These are phyloP conservation scores for Ampelocalamus luodianensis DNA, from an alignment of 176 grass and related monocot species.

Conservation along the genomic window DNA sequence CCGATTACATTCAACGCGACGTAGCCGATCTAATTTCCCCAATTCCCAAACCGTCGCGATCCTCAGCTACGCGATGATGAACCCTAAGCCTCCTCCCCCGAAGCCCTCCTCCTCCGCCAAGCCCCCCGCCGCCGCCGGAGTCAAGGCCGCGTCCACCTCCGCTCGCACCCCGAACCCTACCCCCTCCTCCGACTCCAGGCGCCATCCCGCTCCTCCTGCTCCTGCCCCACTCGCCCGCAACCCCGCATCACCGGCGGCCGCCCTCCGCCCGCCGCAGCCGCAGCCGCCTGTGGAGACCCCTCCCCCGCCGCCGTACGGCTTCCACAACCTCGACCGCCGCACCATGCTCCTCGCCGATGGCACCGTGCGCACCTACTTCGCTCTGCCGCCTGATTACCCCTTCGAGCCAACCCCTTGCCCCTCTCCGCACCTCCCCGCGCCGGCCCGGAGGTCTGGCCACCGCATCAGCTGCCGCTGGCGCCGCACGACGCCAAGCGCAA, in stretches of 20 bases:
- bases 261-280: slow-evolving; percentile 39
- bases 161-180: slow-evolving; percentile 46
- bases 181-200: slow-evolving; percentile 40
- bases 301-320: slow-evolving; percentile 56
- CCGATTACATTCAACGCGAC: no score
- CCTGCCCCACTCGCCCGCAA: slow-evolving; percentile 37
- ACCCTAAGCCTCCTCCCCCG: slow-evolving; percentile 53
- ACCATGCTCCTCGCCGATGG: slow-evolving; percentile 61
- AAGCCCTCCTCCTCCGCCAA: slow-evolving; percentile 37
- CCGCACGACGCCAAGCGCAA: slow-evolving; percentile 56
- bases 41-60: slow-evolving; percentile 4
- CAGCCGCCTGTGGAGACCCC: slow-evolving; percentile 45
- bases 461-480: slow-evolving; percentile 36
- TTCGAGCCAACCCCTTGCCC: slow-evolving; percentile 44
- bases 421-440: slow-evolving; percentile 35
- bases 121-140: slow-evolving; percentile 19
- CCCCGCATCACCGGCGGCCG: slow-evolving; percentile 32
- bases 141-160: slow-evolving; percentile 50
- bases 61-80: slow-evolving; percentile 54
- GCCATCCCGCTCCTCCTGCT: slow-evolving; percentile 31
- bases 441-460: slow-evolving; percentile 49
- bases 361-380: slow-evolving; percentile 67
- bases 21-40: no score
- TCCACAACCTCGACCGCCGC: slow-evolving; percentile 73
- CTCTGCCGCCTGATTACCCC: slow-evolving; percentile 66